A percentile compares a stretch with the other conserved stretches of the same genome.
These are phyloP conservation scores for Calonectria hongkongensis DNA, from an alignment of 2,329 filamentous ascomycete genomes.

Conservation along the genomic window DNA sequence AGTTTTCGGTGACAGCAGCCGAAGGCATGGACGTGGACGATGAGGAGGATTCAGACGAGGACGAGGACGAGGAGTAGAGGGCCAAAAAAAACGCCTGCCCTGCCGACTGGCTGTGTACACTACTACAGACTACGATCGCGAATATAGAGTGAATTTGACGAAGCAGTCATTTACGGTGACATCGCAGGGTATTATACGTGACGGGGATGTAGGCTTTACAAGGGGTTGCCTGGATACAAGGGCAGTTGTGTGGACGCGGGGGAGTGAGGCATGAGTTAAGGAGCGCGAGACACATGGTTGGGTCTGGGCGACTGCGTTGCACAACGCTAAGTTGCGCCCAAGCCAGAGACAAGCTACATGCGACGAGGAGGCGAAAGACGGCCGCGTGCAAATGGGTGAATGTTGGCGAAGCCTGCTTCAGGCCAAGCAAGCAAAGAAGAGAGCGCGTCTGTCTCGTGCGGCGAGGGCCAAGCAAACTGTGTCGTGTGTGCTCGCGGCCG, in stretches of 20 bases:
- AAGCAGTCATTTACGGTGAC: slow-evolving; percentile 46
- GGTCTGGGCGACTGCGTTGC: slow-evolving; percentile 45
- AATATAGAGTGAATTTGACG: slow-evolving; percentile 54
- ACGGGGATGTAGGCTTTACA: slow-evolving; percentile 52
- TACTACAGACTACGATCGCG: slow-evolving; percentile 57
- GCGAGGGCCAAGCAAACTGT: slow-evolving; percentile 24
- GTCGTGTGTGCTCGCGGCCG: slow-evolving; percentile 47
- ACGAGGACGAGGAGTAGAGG: slow-evolving; percentile 58
- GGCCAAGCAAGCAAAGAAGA: slow-evolving; percentile 3
- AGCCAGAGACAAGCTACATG: neutral
- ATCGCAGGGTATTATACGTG: slow-evolving; percentile 42
- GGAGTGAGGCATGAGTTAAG: slow-evolving; percentile 55
- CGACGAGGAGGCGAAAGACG: neutral
- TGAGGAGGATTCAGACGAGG: slow-evolving; percentile 77
- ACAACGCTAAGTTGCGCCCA: slow-evolving; percentile 26
- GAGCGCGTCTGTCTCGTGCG: slow-evolving; percentile 4
- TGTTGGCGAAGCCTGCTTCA: slow-evolving; percentile 3
- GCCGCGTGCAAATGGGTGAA: neutral
- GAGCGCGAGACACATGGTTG: slow-evolving; percentile 48
- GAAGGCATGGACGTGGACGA: slow-evolving; percentile 98
- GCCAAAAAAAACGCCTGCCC: slow-evolving; percentile 41
- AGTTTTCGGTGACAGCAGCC: slow-evolving; percentile 88
- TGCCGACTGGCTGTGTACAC: slow-evolving; percentile 56
- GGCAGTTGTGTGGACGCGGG: slow-evolving; percentile 56
- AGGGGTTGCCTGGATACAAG: slow-evolving; percentile 56